A percentile compares a stretch with the other conserved stretches of the same genome.
phyloP scores from a whole-genome alignment of 2,329 filamentous ascomycete species.

The Metarhizium guizhouense region DNA sequence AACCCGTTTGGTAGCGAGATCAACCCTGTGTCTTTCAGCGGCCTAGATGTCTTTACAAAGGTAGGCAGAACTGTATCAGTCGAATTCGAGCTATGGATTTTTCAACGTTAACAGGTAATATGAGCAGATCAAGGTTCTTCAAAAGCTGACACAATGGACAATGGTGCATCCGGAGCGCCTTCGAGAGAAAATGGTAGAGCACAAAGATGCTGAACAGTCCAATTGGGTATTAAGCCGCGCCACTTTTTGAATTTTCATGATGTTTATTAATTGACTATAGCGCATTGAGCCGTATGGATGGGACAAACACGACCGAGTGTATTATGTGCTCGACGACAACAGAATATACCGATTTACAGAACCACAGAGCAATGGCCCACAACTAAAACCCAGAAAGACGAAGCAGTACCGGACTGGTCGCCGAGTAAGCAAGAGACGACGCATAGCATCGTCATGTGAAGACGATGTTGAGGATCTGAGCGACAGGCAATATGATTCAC shows the following conservation, averaged over 20 bases:
- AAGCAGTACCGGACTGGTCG: slow-evolving; percentile 40
- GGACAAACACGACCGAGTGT: slow-evolving; percentile 77
- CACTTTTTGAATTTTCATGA: not conserved
- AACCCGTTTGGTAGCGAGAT: slow-evolving; percentile 85
- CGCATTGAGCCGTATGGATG: slow-evolving; percentile 79
- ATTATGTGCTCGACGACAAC: slow-evolving; percentile 90
- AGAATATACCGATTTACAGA: slow-evolving; percentile 85
- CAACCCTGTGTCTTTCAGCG: slow-evolving; percentile 61
- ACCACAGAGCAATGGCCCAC: slow-evolving; percentile 49
- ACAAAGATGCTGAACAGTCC: slow-evolving; percentile 71
- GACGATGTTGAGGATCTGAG: slow-evolving; percentile 21
- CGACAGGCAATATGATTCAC: slow-evolving; percentile 17
- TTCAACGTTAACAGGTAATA: not conserved
- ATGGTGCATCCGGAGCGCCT: slow-evolving; percentile 82
- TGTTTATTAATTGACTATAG: slow-evolving; percentile 27
- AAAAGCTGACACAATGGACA: slow-evolving; percentile 83
- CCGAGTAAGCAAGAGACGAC: slow-evolving; percentile 66
- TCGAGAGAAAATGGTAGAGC: slow-evolving; percentile 75
- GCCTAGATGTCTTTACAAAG: slow-evolving; percentile 77
- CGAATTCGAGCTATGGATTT: not conserved
- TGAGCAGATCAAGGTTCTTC: slow-evolving; percentile 60
- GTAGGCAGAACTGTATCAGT: slow-evolving; percentile 27
- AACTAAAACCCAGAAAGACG: slow-evolving; percentile 57
- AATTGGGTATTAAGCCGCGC: slow-evolving; percentile 57
- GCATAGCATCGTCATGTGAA: slow-evolving; percentile 32